These are phyloP conservation scores for Trichocomaceae sp. DNA, from an alignment of 2,329 filamentous ascomycete genomes.

Conservation along the genomic window DNA sequence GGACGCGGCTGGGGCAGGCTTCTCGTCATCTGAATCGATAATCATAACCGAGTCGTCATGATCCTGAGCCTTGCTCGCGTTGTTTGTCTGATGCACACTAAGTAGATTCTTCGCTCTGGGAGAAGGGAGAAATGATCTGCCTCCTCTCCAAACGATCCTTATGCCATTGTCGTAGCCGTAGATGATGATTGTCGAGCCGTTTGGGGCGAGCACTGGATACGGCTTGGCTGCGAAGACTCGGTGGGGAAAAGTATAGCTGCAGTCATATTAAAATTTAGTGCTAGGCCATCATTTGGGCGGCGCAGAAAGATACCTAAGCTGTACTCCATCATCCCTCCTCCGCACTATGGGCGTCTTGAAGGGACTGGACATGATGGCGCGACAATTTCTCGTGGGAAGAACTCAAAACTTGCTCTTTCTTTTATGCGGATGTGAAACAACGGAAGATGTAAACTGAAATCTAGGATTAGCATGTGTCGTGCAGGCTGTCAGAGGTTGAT, in stretches of 20 bases:
- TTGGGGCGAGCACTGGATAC: slow-evolving; percentile 54
- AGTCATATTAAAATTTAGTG: slow-evolving; percentile 7
- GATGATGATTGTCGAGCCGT: slow-evolving; percentile 56
- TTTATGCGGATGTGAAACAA: background rate
- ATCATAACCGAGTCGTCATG: slow-evolving; percentile 47
- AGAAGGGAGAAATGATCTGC: slow-evolving; percentile 40
- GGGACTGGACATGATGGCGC: slow-evolving; percentile 28
- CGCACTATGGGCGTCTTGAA: slow-evolving; percentile 33
- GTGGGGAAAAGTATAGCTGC: slow-evolving; percentile 55
- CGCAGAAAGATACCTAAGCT: slow-evolving; percentile 36
- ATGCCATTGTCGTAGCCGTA: slow-evolving; percentile 55
- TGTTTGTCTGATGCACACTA: slow-evolving; percentile 18
- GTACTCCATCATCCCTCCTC: slow-evolving; percentile 34
- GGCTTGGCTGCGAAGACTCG: slow-evolving; percentile 50
- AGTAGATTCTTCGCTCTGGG: slow-evolving; percentile 18
- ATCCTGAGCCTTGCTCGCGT: slow-evolving; percentile 17
- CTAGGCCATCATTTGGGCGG: background rate
- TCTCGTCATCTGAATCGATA: slow-evolving; percentile 53
- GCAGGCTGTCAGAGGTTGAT: background rate
- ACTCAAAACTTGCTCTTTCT: slow-evolving; percentile 3
- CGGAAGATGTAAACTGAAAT: background rate
- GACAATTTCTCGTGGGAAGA: background rate
- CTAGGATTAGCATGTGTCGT: background rate
- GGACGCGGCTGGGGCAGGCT: slow-evolving; percentile 35
- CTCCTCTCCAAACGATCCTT: slow-evolving; percentile 55